Base-by-base conservation (phyloP, 1,284 basidiomycete species). In the Puccinia hordei region DNA sequence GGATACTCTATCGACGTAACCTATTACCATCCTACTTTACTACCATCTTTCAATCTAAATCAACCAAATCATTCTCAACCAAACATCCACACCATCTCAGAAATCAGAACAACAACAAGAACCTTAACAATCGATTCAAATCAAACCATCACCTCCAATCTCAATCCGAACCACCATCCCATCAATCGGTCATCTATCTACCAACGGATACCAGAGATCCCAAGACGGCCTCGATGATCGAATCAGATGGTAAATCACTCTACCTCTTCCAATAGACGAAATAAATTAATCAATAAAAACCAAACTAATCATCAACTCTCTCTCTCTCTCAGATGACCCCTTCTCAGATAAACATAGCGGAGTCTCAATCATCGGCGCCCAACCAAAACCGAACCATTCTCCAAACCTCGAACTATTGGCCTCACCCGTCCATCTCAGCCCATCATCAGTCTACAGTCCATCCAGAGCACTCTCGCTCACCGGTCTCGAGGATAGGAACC, bases 281-380 rank as follows among this genome's bases (percentile, higher is more conserved):
- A 19, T 27, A 44, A 63, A 38, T 24, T 13, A 75, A 38, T n/a
- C n/a, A 17, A 5, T 59, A 30, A 12, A 15, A 59, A 9, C n/a
- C 38, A 41, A 30, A 59, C 30, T 33, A 2, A 59, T 22, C 24
- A 35, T 9, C 38, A 9, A 41, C 22, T n/a, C n/a, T n/a, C n/a
- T n/a, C n/a, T n/a, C n/a, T n/a, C n/a, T n/a, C 19, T 38, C 73
- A 75, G 72, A 73, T 44, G 73, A 75, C 33, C 73, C 73, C 35
- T 75, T 75, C 73, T 75, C 73, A 27, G 73, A 75, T 33, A 57
- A 61, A 44, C 55, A 75, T n/a, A 41, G 33, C 19, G 44, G 53
- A 0, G 44, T 46, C 9, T 75, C 73, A 3, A 61, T 49, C 57
- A 46, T 49, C 46, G 49, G 71, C 53, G 46, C 49, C 49, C 51